These are phyloP conservation scores for Nicotiana attenuata DNA, from an alignment of 257 asterid species.

Conservation along the genomic window DNA sequence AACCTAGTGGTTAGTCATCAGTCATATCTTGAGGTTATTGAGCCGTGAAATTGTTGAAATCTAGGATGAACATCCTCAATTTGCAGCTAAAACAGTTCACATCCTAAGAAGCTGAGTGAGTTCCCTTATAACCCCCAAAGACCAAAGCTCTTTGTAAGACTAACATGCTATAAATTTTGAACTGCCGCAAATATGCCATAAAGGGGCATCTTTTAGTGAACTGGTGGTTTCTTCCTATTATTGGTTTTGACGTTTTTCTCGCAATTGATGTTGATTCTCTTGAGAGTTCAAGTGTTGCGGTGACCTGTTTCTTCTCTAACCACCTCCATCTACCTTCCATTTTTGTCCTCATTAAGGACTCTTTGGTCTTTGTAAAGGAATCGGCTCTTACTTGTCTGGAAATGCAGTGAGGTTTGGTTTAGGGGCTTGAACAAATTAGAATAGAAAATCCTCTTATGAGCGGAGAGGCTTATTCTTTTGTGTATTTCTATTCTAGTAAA, in stretches of 20 bases:
- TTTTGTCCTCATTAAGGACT: neutral
- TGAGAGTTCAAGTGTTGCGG: neutral
- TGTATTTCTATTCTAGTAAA: neutral
- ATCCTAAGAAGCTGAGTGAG: neutral
- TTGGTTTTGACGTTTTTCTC: neutral
- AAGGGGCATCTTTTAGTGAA: neutral
- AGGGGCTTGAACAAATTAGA: neutral
- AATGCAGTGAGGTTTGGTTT: neutral
- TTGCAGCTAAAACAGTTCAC: neutral
- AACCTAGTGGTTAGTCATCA: neutral
- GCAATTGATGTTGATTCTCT: neutral
- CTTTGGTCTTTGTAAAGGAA: neutral
- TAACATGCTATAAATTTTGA: neutral
- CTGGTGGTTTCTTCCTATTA: neutral
- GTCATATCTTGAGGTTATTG: neutral
- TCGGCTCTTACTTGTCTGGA: neutral
- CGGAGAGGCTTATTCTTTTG: neutral
- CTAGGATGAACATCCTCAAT: neutral
- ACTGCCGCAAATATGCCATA: neutral
- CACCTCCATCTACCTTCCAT: neutral
- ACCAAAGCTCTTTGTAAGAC: neutral
- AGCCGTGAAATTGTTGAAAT: neutral
- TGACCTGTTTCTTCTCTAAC: neutral
- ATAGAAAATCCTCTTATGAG: neutral
- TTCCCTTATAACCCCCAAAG: neutral